These are phyloP conservation scores for Davidsoniella eucalypti DNA, from an alignment of 2,329 filamentous ascomycete genomes.

Conservation along the genomic window DNA sequence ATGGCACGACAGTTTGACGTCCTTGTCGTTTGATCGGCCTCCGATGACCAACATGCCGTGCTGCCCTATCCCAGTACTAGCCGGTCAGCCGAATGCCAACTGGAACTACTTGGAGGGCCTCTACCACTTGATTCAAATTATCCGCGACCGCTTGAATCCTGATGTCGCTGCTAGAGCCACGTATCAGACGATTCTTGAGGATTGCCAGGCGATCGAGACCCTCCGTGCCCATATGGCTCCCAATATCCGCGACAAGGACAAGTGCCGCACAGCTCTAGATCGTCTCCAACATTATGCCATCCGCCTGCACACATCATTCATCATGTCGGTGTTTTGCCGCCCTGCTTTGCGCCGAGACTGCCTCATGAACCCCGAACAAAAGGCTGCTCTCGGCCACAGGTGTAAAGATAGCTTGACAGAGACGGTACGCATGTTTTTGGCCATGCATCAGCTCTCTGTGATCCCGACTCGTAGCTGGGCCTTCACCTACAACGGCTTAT, in stretches of 20 bases:
- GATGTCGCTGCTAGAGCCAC: slow-evolving; percentile 32
- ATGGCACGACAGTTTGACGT: slow-evolving; percentile 51
- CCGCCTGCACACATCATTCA: slow-evolving; percentile 47
- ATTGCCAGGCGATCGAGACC: slow-evolving; percentile 38
- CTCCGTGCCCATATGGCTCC: slow-evolving; percentile 31
- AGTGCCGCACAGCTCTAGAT: slow-evolving; percentile 47
- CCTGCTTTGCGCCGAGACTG: slow-evolving; percentile 42
- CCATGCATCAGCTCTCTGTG: slow-evolving; percentile 51
- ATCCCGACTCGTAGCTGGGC: slow-evolving; percentile 53
- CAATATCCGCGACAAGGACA: slow-evolving; percentile 41
- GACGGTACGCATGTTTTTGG: slow-evolving; percentile 51
- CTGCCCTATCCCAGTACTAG: slow-evolving; percentile 34
- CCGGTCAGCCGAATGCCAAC: slow-evolving; percentile 27
- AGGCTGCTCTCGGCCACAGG: slow-evolving; percentile 35
- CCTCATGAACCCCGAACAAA: slow-evolving; percentile 34
- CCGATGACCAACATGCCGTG: slow-evolving; percentile 46
- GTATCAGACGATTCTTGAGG: slow-evolving; percentile 39
- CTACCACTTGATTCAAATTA: slow-evolving; percentile 46
- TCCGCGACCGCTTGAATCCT: slow-evolving; percentile 39
- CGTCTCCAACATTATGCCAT: slow-evolving; percentile 48
- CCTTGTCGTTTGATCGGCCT: slow-evolving; percentile 47
- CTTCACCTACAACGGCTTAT: slow-evolving; percentile 50
- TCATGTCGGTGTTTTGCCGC: slow-evolving; percentile 48
- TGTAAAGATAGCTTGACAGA: slow-evolving; percentile 48
- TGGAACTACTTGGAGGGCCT: slow-evolving; percentile 47